phyloP scores from a whole-genome alignment of 164 flowering plant species.

The Vitis vinifera region ASM3070453v1 NC_081820.1:2302501-2303000 shows the following conservation, averaged over 20 bases:
- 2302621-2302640: neutral
- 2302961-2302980: constrained; percentile 44
- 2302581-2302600: neutral
- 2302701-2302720: constrained; percentile 67
- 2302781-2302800: constrained; percentile 52
- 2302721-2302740: constrained; percentile 82
- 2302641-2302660: constrained; percentile 77
- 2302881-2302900: constrained; percentile 80
- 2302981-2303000: neutral
- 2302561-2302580: constrained; percentile 88
- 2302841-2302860: constrained; percentile 47
- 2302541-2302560: constrained; percentile 89
- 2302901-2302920: constrained; percentile 70
- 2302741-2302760: constrained; percentile 86
- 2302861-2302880: constrained; percentile 84
- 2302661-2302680: constrained; percentile 89
- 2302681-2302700: constrained; percentile 73
- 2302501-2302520: constrained; percentile 96
- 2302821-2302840: neutral
- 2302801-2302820: neutral
- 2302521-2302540: constrained; percentile 99
- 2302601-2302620: neutral
- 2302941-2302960: constrained; percentile 97
- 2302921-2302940: constrained; percentile 95
- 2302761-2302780: constrained; percentile 89